A percentile compares a stretch with the other conserved stretches of the same genome.
Evolutionary conservation across 805 yeast species (phyloP).

Genomic region (Candida railenensis): DNA sequence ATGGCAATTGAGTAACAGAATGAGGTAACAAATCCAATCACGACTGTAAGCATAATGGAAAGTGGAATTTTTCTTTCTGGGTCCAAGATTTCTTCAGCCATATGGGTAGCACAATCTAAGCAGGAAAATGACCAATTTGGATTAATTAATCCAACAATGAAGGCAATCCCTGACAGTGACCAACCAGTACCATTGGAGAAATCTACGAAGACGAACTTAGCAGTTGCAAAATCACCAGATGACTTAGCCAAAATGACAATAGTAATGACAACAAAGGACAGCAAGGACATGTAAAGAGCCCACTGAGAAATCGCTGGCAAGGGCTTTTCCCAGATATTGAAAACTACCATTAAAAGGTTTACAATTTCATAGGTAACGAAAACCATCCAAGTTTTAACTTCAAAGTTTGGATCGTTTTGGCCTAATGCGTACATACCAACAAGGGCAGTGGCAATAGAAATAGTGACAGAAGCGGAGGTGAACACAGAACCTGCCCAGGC

Average conservation of each 20-base stretch:
- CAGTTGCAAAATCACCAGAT: conserved; percentile 49
- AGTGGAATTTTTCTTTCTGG: conserved; percentile 62
- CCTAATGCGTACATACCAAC: conserved; percentile 50
- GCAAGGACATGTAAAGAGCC: conserved; percentile 51
- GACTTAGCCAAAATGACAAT: conserved; percentile 53
- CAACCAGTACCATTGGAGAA: conserved; percentile 62
- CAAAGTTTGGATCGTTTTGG: conserved; percentile 31
- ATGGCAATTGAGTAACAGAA: conserved; percentile 52
- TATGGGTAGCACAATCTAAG: conserved; percentile 68
- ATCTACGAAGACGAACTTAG: conserved; percentile 52
- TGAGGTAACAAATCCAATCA: conserved; percentile 64
- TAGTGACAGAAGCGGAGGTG: conserved; percentile 58
- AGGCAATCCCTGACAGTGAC: conserved; percentile 57
- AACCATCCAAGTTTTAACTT: conserved; percentile 51
- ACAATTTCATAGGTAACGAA: conserved; percentile 49
- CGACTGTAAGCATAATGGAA: conserved; percentile 61
- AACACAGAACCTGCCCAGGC: conserved; percentile 64
- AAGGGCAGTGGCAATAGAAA: conserved; percentile 51
- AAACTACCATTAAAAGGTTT: conserved; percentile 41
- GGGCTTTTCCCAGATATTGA: conserved; percentile 51
- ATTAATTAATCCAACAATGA: conserved; percentile 67
- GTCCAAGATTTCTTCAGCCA: conserved; percentile 62
- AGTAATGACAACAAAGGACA: conserved; percentile 53
- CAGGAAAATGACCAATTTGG: conserved; percentile 72
- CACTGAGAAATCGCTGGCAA: conserved; percentile 50